Evolutionary conservation across 495 filamentous ascomycete species (phyloP).

Genomic region (Daldinia grandis): DNA sequence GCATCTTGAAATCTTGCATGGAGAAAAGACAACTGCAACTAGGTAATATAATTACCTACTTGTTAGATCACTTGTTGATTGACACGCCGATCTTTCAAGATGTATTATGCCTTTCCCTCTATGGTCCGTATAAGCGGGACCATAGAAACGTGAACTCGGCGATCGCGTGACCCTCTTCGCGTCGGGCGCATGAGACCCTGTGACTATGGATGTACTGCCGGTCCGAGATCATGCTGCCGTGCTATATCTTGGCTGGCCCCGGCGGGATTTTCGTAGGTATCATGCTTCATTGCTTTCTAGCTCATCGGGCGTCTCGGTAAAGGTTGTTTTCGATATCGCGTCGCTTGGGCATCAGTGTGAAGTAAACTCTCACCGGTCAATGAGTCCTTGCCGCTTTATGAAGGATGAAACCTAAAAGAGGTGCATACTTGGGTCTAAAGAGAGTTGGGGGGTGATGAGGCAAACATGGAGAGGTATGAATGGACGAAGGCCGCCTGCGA

Average conservation of each 20-base stretch:
- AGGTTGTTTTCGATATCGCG: constrained; percentile 15
- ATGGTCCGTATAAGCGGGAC: constrained; percentile 26
- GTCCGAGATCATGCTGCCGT: constrained; percentile 12
- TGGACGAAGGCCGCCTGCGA: constrained; percentile 7
- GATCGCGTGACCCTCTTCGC: constrained; percentile 34
- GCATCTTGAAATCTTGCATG: constrained; percentile 7
- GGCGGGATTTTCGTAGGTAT: constrained; percentile 1
- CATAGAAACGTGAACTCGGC: constrained; percentile 10
- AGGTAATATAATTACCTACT: background rate
- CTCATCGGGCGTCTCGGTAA: constrained; percentile 20
- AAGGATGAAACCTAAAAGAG: constrained; percentile 31
- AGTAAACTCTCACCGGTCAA: constrained; percentile 35
- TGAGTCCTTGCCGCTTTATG: constrained; percentile 20
- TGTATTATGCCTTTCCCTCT: constrained; percentile 17
- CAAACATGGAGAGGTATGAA: constrained; percentile 18
- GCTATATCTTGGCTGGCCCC: constrained; percentile 19
- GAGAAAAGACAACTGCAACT: background rate
- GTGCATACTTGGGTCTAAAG: constrained; percentile 19
- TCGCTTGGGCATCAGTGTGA: constrained; percentile 31
- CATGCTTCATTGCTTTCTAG: constrained; percentile 5
- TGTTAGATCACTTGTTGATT: constrained; percentile 8
- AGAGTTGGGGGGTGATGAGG: constrained; percentile 18
- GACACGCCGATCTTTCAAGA: constrained; percentile 37
- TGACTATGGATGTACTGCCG: constrained; percentile 18
- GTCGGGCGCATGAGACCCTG: constrained; percentile 18